A percentile compares a stretch with the other conserved stretches of the same genome.
Evolutionary conservation across 2,329 filamentous ascomycete genomes (phyloP).

Genomic region (Nemania sp.): DNA sequence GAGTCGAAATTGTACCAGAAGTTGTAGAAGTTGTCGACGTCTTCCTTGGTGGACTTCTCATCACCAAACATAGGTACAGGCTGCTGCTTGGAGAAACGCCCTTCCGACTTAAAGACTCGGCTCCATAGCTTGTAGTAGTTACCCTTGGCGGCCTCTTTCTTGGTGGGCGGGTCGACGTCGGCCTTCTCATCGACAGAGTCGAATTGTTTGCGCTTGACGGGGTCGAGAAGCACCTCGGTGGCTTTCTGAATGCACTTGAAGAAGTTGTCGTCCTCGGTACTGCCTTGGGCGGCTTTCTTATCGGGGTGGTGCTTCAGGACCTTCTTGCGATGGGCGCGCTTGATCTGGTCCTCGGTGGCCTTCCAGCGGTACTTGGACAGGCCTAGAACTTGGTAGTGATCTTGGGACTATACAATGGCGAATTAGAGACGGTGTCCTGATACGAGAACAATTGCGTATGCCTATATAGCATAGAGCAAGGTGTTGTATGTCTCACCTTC

Average conservation of each 20-base stretch:
- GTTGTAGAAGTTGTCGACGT: slow-evolving; percentile 97
- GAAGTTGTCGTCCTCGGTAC: slow-evolving; percentile 92
- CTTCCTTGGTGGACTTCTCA: slow-evolving; percentile 81
- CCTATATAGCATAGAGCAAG: not conserved
- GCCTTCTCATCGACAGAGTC: slow-evolving; percentile 95
- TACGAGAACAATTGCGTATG: not conserved
- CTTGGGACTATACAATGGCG: slow-evolving; percentile 68
- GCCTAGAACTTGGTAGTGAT: slow-evolving; percentile 96
- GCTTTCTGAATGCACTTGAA: slow-evolving; percentile 99
- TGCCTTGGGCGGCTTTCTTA: slow-evolving; percentile 92
- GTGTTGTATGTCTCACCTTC: slow-evolving; percentile 68
- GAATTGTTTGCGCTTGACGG: slow-evolving; percentile 88
- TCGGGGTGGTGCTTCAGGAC: slow-evolving; percentile 98
- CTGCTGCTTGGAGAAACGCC: slow-evolving; percentile 86
- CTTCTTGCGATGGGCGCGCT: slow-evolving; percentile 98
- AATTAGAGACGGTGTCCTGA: slow-evolving; percentile 7
- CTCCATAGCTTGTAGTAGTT: slow-evolving; percentile 97
- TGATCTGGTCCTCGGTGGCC: slow-evolving; percentile 97
- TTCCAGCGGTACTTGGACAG: slow-evolving; percentile 88
- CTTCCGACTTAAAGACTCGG: slow-evolving; percentile 87
- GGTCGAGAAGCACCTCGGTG: slow-evolving; percentile 89
- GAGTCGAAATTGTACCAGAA: slow-evolving; percentile 99
- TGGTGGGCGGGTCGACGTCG: slow-evolving; percentile 86
- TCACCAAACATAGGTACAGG: slow-evolving; percentile 87
- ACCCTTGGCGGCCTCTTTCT: slow-evolving; percentile 84